phyloP scores from a whole-genome alignment of 768 basidiomycete genomes.

The Pisolithus sp. region DNA sequence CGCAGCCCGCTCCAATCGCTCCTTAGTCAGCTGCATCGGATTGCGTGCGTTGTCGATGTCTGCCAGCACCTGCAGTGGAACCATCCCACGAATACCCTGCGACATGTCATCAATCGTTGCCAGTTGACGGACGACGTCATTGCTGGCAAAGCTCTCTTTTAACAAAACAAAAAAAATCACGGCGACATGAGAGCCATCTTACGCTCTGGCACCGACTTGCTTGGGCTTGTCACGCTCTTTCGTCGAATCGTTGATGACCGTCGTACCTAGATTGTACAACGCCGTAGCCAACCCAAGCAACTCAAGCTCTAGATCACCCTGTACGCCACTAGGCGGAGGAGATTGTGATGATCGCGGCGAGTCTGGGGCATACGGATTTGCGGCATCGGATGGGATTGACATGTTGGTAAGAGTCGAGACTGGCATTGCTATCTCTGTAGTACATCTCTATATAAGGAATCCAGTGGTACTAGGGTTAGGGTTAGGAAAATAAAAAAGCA shows the following conservation, averaged over 20 bases:
- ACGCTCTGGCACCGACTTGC: constrained; percentile 75
- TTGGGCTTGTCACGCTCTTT: constrained; percentile 75
- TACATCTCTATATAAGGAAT: no score
- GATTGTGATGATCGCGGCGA: constrained; percentile 72
- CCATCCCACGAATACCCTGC: constrained; percentile 52
- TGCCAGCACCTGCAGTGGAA: constrained; percentile 67
- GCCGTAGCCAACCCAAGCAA: constrained; percentile 70
- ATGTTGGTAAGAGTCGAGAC: neutral
- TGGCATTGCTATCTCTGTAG: no score
- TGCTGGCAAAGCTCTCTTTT: constrained; percentile 34
- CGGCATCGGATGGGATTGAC: neutral
- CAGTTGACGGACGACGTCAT: constrained; percentile 68
- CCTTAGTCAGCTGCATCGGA: constrained; percentile 76
- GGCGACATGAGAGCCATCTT: constrained; percentile 17
- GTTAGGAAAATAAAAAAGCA: constrained; percentile 14
- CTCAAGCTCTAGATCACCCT: constrained; percentile 74
- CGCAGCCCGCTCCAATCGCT: constrained; percentile 74
- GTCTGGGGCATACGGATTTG: constrained; percentile 22
- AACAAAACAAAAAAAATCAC: neutral
- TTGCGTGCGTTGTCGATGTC: constrained; percentile 79
- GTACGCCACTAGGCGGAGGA: constrained; percentile 57
- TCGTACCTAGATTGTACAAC: constrained; percentile 76
- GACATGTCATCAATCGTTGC: constrained; percentile 63
- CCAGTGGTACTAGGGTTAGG: constrained; percentile 22
- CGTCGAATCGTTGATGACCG: constrained; percentile 76